Evolutionary conservation across 495 filamentous ascomycete species (phyloP).

Genomic region (Aspergillus mulundensis): DNA sequence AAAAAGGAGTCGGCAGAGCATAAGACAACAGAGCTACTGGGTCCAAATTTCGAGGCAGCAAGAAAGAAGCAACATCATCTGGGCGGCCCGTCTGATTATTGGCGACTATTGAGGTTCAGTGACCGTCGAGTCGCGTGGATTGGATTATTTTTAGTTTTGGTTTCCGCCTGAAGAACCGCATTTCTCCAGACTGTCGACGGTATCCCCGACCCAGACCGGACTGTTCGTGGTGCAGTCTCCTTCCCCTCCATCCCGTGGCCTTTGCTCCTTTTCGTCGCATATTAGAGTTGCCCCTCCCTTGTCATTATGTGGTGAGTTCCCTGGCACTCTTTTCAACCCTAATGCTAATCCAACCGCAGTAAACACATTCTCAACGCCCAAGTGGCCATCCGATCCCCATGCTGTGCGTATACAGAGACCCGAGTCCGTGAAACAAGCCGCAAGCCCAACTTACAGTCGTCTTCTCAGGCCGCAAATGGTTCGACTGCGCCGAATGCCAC

Average conservation of each 20-base stretch:
- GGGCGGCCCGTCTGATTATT: neutral
- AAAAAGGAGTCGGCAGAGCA: neutral
- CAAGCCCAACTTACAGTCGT: neutral
- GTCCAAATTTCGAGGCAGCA: conserved; percentile 19
- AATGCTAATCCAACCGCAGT: conserved; percentile 31
- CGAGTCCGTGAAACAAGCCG: neutral
- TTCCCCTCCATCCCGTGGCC: neutral
- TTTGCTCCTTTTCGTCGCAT: neutral
- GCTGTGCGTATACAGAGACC: conserved; percentile 60
- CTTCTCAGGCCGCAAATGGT: conserved; percentile 81
- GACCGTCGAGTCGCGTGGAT: conserved; percentile 11
- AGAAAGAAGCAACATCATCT: conserved; percentile 3
- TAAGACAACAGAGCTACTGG: conserved; percentile 9
- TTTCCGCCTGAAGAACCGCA: conserved; percentile 16
- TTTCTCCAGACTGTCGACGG: neutral
- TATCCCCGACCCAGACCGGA: neutral
- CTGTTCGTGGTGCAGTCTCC: neutral
- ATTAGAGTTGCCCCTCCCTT: neutral
- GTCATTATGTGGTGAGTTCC: conserved; percentile 11
- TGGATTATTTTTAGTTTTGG: conserved; percentile 16
- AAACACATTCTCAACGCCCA: conserved; percentile 99
- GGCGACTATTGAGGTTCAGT: neutral
- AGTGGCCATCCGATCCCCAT: conserved; percentile 90
- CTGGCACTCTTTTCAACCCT: neutral
- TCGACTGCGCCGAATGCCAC: conserved; percentile 97